Evolutionary conservation across 2,329 filamentous ascomycete species (phyloP).

Genomic region (Xylariaceae sp.): DNA sequence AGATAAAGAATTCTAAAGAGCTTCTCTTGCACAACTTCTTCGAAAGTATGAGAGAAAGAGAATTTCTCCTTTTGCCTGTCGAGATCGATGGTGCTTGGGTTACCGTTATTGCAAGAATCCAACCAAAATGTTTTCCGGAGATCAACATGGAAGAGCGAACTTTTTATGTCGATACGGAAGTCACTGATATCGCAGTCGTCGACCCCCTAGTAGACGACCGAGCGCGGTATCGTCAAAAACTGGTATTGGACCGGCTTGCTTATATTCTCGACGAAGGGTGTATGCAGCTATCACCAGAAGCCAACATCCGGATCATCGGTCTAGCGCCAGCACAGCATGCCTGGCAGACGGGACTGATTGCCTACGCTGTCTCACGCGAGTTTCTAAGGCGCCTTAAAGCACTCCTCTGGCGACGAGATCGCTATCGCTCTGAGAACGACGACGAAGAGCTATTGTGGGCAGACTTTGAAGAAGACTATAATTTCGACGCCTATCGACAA

Average conservation of each 20-base stretch:
- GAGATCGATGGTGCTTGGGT: conserved; percentile 30
- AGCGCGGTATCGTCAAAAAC: background rate
- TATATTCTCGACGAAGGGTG: conserved; percentile 30
- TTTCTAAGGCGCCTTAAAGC: conserved; percentile 37
- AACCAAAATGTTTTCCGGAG: background rate
- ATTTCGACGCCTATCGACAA: conserved; percentile 34
- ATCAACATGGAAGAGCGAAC: background rate
- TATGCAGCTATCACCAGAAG: conserved; percentile 15
- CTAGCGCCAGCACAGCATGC: background rate
- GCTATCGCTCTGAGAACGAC: background rate
- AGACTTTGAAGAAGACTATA: conserved; percentile 32
- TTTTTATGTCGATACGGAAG: conserved; percentile 21
- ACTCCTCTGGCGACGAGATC: conserved; percentile 12
- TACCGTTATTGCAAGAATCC: conserved; percentile 22
- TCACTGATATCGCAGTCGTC: conserved; percentile 31
- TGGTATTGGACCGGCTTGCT: conserved; percentile 19
- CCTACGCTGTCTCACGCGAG: conserved; percentile 36
- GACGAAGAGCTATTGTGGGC: conserved; percentile 28
- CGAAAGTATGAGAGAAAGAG: conserved; percentile 27
- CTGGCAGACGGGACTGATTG: conserved; percentile 35
- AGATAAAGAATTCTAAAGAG: background rate
- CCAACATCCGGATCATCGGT: background rate
- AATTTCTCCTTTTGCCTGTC: conserved; percentile 35
- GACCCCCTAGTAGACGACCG: conserved; percentile 26
- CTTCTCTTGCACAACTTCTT: conserved; percentile 33